phyloP scores from a whole-genome alignment of 2,329 filamentous ascomycete genomes.

The Sphaceloma murrayae region DNA sequence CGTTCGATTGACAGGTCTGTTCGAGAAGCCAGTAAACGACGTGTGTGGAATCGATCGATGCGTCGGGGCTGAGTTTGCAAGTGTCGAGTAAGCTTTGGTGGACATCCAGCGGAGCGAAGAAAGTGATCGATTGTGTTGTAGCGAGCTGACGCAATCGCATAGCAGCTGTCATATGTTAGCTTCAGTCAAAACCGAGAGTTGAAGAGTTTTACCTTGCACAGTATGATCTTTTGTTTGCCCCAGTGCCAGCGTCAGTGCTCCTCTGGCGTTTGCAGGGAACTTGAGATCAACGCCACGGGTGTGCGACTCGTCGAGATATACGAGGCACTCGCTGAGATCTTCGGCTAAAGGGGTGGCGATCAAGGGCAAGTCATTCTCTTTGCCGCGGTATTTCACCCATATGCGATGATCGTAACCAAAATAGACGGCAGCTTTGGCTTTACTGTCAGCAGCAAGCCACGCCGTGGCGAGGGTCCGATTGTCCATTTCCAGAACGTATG shows the following conservation, averaged over 20 bases:
- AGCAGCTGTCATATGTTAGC: constrained; percentile 36
- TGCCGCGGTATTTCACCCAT: constrained; percentile 21
- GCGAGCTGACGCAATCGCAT: constrained; percentile 55
- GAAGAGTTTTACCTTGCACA: constrained; percentile 37
- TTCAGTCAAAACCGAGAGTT: not conserved
- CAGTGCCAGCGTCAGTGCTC: constrained; percentile 47
- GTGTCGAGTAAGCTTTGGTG: constrained; percentile 50
- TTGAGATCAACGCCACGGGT: constrained; percentile 60
- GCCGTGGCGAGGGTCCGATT: constrained; percentile 45
- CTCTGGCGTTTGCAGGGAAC: constrained; percentile 49
- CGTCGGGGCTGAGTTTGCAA: constrained; percentile 24
- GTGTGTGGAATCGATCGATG: constrained; percentile 38
- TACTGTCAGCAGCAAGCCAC: constrained; percentile 40
- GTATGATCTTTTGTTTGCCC: constrained; percentile 47
- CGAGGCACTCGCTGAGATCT: constrained; percentile 49
- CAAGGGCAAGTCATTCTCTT: constrained; percentile 40
- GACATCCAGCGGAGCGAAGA: constrained; percentile 51
- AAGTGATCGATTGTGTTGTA: constrained; percentile 46
- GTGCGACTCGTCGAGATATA: constrained; percentile 63
- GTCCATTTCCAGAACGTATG: constrained; percentile 55
- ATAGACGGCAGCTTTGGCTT: constrained; percentile 37
- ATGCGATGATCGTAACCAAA: constrained; percentile 33
- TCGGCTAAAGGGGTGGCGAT: constrained; percentile 49
- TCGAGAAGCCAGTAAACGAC: constrained; percentile 54
- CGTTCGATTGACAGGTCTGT: constrained; percentile 51